Conservation (phyloP, 129 eudicot genomes). For the Chrysanthemum lavandulifolium region DNA sequence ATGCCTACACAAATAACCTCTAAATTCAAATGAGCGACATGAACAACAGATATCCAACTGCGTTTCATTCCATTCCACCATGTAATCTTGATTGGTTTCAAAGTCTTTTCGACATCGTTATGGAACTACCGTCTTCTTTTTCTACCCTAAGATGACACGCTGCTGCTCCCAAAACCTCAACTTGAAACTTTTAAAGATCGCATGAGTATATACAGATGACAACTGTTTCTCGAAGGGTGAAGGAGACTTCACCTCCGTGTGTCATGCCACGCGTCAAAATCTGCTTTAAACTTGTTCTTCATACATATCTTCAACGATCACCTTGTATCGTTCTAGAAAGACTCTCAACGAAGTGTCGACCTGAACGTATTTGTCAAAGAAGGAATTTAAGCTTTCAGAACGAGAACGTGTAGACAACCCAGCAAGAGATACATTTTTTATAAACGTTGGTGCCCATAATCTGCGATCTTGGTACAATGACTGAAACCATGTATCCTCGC, state of each 20-base stretch:
- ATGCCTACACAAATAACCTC: conserved; percentile 89
- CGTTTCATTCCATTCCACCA: conserved; percentile 67
- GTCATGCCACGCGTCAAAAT: conserved; percentile 96
- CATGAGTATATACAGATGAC: conserved; percentile 70
- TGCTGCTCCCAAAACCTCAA: conserved; percentile 87
- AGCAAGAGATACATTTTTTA: conserved; percentile 66
- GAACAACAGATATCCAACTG: conserved; percentile 81
- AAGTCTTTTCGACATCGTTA: conserved; percentile 60
- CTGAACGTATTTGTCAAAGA: conserved; percentile 65
- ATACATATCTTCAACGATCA: conserved; percentile 60
- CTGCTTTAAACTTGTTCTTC: conserved; percentile 91
- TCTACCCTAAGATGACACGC: conserved; percentile 88
- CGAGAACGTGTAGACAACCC: conserved; percentile 69
- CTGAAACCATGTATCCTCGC: conserved; percentile 68
- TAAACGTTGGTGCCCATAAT: conserved; percentile 75
- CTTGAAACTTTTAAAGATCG: conserved; percentile 82
- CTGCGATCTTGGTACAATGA: conserved; percentile 67
- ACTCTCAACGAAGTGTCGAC: conserved; percentile 61
- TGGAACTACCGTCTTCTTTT: conserved; percentile 40
- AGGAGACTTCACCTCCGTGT: conserved; percentile 87
- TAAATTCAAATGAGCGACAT: conserved; percentile 70
- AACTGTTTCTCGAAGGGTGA: conserved; percentile 92
- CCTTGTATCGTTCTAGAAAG: conserved; percentile 59
- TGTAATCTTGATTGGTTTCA: conserved; percentile 59
- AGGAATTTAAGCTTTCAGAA: conserved; percentile 60